Evolutionary conservation across 805 yeast genomes (phyloP).

Genomic region (Hanseniaspora nectarophila): DNA sequence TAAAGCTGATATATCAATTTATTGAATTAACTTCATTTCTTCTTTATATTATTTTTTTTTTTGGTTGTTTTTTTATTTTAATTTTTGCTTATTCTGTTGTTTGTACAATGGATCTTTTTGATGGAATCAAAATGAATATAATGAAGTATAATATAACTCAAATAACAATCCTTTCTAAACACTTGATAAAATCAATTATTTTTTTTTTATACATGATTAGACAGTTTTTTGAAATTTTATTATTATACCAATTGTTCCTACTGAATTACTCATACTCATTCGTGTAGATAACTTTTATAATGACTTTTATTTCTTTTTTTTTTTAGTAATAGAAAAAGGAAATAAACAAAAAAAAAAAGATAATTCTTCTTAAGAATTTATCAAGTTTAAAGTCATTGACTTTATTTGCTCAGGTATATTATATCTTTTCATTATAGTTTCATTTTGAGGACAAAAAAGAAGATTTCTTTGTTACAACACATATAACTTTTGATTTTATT

Average conservation of each 20-base stretch:
- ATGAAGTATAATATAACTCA: slow-evolving; percentile 13
- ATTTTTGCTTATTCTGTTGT: not conserved
- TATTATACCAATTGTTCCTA: slow-evolving; percentile 33
- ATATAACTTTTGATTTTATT: not conserved
- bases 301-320: not conserved
- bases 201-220: slow-evolving; percentile 10
- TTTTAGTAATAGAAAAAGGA: too few relatives aligned
- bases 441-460: too few relatives aligned
- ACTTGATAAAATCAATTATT: not conserved
- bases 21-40: too few relatives aligned
- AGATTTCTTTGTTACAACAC: not conserved
- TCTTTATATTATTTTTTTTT: too few relatives aligned
- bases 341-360: too few relatives aligned
- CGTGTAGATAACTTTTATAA: slow-evolving; percentile 34
- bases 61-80: too few relatives aligned
- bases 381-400: too few relatives aligned
- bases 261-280: slow-evolving; percentile 29
- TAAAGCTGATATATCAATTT: too few relatives aligned
- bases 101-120: too few relatives aligned
- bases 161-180: not conserved
- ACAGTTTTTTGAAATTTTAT: slow-evolving; percentile 19
- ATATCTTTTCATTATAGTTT: not conserved
- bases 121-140: not conserved
- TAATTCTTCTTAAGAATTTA: not conserved
- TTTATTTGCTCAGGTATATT: slow-evolving; percentile 3